Evolutionary conservation across 148 eudicot genomes (phyloP).

Genomic region (Polygonum aviculare): DNA sequence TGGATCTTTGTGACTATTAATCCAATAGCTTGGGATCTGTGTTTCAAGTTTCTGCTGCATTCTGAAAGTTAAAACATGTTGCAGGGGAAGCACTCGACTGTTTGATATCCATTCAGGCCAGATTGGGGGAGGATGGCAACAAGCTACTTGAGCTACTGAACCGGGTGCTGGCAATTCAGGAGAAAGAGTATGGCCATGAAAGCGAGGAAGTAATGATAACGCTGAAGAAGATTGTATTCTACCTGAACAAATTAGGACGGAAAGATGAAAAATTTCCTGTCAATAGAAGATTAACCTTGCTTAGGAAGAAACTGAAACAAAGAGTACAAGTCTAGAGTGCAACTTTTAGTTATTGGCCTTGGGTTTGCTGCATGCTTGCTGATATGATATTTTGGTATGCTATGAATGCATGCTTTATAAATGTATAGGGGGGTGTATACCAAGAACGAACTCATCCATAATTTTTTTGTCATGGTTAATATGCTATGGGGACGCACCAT

Average conservation of each 20-base stretch:
- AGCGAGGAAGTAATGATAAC: conserved; percentile 69
- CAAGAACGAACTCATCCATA: background rate
- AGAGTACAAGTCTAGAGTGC: conserved; percentile 15
- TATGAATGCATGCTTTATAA: background rate
- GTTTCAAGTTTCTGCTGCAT: background rate
- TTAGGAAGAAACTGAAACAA: conserved; percentile 47
- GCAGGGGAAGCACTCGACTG: conserved; percentile 92
- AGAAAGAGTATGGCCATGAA: conserved; percentile 61
- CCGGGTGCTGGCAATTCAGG: conserved; percentile 71
- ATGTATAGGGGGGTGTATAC: conserved; percentile 6
- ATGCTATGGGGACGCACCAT: background rate
- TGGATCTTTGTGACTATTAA: background rate
- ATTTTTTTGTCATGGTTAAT: background rate
- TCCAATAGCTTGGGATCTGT: background rate
- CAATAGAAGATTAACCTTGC: conserved; percentile 54
- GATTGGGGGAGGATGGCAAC: conserved; percentile 46
- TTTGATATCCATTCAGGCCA: conserved; percentile 60
- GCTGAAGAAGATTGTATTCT: conserved; percentile 52
- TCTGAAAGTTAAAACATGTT: background rate
- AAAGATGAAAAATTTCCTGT: conserved; percentile 56
- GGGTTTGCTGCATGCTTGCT: background rate
- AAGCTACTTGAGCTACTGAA: conserved; percentile 43
- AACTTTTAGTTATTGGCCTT: background rate
- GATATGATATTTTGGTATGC: background rate
- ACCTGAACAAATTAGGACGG: conserved; percentile 56